Evolutionary conservation across 441 rosid species (phyloP).

Genomic region (Capsella rubella): DNA sequence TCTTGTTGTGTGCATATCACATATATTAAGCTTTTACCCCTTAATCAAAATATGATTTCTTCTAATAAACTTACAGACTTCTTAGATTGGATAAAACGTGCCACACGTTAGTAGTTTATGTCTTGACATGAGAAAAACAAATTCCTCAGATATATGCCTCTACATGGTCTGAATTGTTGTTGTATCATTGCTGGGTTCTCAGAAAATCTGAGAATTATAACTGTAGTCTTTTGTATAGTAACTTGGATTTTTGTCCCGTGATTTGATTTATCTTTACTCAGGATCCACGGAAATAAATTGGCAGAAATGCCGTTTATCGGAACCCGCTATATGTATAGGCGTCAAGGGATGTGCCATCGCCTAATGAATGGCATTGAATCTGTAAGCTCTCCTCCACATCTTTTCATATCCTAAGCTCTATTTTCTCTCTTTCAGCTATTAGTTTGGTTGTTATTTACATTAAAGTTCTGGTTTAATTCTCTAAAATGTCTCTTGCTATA

Average conservation of each 20-base stretch:
- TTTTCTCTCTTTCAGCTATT: neutral
- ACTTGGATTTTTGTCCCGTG: neutral
- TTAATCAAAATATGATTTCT: neutral
- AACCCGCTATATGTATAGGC: conserved; percentile 81
- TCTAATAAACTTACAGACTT: neutral
- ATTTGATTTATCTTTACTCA: conserved; percentile 38
- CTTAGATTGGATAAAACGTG: neutral
- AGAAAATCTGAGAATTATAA: neutral
- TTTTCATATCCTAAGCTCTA: neutral
- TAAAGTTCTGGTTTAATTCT: neutral
- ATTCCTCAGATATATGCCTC: neutral
- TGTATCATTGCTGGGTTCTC: conserved; percentile 4
- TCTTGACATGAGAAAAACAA: neutral
- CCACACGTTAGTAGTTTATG: neutral
- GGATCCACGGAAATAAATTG: conserved; percentile 84
- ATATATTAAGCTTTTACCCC: conserved; percentile 9
- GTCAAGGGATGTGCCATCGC: conserved; percentile 96
- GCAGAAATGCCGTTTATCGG: conserved; percentile 99
- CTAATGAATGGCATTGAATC: conserved; percentile 80
- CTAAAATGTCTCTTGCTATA: neutral
- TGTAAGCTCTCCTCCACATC: conserved; percentile 51
- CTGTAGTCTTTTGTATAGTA: conserved; percentile 1
- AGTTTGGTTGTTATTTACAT: conserved; percentile 5
- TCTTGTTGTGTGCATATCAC: neutral
- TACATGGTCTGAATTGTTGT: neutral